Base-by-base conservation (phyloP, 257 asterid genomes). In the Petrea volubilis region DNA sequence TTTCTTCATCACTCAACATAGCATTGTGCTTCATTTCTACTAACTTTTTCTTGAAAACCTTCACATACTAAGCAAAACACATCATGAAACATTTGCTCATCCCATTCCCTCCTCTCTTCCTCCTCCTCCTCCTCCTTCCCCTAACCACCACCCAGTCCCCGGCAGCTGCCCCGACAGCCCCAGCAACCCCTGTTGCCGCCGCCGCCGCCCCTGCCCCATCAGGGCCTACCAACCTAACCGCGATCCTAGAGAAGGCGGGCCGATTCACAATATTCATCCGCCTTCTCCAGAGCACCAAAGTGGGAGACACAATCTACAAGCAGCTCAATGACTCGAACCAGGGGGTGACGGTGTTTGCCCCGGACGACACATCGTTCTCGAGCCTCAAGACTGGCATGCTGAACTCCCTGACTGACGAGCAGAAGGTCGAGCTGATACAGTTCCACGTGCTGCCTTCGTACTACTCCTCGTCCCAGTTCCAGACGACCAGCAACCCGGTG, bases 161-260 rank as follows among this genome's bases (percentile, higher is more conserved):
- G 23, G 83, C 81, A 2, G 72, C 79, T 9, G 85, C 89, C 13
- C 81, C 89, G 9, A 79, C 78, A 10, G 88, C 85, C 2, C 50
- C 81, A 0, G 79, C 38, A 2, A 8, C 38, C 38, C 38, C 38
- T 4, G 38, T 2, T 0, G 60, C 85, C 13, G 78, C 83, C 20
- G 83, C 81, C 3, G 71, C 78, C 8, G 84, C 89, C 11, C 81
- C 88, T 11, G 81, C 77, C 6, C 91, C 87, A 2, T 40, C 81
- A 0, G 79, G 79, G 11, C 88, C 96, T 1, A 17, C 82, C 61
- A 77, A 87, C 20, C 52, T 87, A 21, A 83, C 87, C 1, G 74
- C 80, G 13, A 81, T 89, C 71, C 90, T 87, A 24, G 83, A 72
- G 25, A 87, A 87, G 74, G 87, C 85, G 0, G 79, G 86, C 24